phyloP scores from a whole-genome alignment of 306 rosid genomes.

The Inga laurina region DNA sequence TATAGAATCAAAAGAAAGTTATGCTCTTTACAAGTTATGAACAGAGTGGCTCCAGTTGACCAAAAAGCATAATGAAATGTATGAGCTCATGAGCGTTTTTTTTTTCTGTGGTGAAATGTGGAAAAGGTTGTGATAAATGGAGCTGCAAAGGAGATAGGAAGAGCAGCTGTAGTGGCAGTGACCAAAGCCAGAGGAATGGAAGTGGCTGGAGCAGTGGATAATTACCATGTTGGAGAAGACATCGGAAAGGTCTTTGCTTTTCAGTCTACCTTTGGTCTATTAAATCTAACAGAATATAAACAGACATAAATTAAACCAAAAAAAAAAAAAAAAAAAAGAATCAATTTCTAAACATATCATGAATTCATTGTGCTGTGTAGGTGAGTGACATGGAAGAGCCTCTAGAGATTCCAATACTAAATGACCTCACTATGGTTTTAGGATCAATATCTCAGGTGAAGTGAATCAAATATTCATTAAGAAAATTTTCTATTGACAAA shows the following conservation, averaged over 20 bases:
- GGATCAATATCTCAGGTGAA: constrained; percentile 94
- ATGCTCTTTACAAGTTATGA: neutral
- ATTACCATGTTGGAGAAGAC: constrained; percentile 47
- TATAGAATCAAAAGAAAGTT: neutral
- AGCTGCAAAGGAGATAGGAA: constrained; percentile 94
- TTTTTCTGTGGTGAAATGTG: neutral
- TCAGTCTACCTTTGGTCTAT: neutral
- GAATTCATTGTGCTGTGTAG: constrained; percentile 31
- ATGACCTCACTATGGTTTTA: constrained; percentile 87
- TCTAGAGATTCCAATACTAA: constrained; percentile 82
- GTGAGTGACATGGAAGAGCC: constrained; percentile 89
- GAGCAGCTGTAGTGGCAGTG: constrained; percentile 85
- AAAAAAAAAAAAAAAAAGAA: too few species aligned
- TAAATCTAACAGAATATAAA: neutral
- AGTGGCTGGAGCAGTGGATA: constrained; percentile 52
- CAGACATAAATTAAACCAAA: too few species aligned
- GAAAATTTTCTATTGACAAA: neutral
- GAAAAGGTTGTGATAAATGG: constrained; percentile 82
- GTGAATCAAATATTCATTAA: neutral
- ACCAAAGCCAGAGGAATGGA: constrained; percentile 66
- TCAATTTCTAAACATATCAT: neutral
- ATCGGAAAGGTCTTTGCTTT: constrained; percentile 41
- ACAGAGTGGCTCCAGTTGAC: neutral
- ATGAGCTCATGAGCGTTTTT: neutral
- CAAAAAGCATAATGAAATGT: neutral